Evolutionary conservation across 2,329 filamentous ascomycete genomes (phyloP).

Genomic region (Nannizzia gypsea): DNA sequence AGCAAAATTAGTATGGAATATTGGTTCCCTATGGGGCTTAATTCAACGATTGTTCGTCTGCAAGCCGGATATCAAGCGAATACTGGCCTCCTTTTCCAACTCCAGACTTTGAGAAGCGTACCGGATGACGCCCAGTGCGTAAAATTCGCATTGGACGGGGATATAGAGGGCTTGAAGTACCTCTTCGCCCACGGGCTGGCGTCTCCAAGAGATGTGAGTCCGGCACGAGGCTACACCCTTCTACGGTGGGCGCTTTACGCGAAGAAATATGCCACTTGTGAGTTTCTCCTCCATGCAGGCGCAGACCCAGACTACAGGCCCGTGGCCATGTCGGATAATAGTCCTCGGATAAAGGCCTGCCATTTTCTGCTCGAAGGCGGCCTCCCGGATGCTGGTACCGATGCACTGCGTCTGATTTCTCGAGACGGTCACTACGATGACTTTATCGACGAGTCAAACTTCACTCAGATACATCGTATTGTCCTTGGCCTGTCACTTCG

Average conservation of each 20-base stretch:
- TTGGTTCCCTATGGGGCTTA: constrained; percentile 24
- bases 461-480: constrained; percentile 17
- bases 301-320: constrained; percentile 24
- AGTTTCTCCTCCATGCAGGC: constrained; percentile 21
- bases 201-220: constrained; percentile 25
- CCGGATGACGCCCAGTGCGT: constrained; percentile 22
- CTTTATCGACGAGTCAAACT: constrained; percentile 19
- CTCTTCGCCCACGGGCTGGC: constrained; percentile 22
- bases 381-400: constrained; percentile 11
- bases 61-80: constrained; percentile 16
- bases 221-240: constrained; percentile 23
- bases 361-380: constrained; percentile 18
- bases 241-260: constrained; percentile 25
- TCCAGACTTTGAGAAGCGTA: constrained; percentile 22
- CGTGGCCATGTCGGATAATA: constrained; percentile 17
- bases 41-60: constrained; percentile 21
- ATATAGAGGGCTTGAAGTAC: constrained; percentile 23
- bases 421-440: constrained; percentile 13
- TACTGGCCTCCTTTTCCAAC: constrained; percentile 16
- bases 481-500: constrained; percentile 17
- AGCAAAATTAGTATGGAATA: constrained; percentile 22
- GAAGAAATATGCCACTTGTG: constrained; percentile 23
- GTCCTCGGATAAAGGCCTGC: constrained; percentile 19
- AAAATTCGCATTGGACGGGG: constrained; percentile 21
- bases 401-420: constrained; percentile 13